phyloP scores from a whole-genome alignment of 2,329 filamentous ascomycete species.

The Taxawa tesnikishii region DNA sequence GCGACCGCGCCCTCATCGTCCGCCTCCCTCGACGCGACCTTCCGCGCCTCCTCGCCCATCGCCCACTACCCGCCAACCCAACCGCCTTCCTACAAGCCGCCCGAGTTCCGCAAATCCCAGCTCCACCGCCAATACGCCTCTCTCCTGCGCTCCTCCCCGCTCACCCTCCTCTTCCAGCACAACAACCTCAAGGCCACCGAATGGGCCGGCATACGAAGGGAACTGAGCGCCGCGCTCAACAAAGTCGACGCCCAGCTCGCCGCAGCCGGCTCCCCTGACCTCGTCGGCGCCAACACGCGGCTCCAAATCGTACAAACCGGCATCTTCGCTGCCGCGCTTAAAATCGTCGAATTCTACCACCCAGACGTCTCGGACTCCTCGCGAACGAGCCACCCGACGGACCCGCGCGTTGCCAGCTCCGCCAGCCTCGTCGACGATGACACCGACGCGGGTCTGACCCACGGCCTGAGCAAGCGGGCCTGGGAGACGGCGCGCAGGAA shows the following conservation, averaged over 20 bases:
- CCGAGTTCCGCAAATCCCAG: conserved; percentile 83
- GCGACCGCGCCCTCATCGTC: conserved; percentile 40
- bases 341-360: conserved; percentile 70
- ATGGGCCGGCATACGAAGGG: conserved; percentile 60
- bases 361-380: conserved; percentile 16
- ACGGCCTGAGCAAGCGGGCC: conserved; percentile 47
- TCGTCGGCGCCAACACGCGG: conserved; percentile 34
- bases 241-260: conserved; percentile 49
- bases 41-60: conserved; percentile 30
- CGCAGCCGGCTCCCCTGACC: conserved; percentile 51
- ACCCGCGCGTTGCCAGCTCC: conserved; percentile 21
- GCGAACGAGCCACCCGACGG: conserved; percentile 12
- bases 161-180: conserved; percentile 79
- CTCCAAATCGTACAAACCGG: conserved; percentile 78
- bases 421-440: conserved; percentile 17
- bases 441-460: conserved; percentile 43
- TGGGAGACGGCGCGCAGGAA: conserved; percentile 35
- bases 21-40: conserved; percentile 38
- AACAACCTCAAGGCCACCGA: conserved; percentile 64
- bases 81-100: conserved; percentile 74
- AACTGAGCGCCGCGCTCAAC: conserved; percentile 47
- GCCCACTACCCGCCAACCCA: conserved; percentile 51
- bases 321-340: conserved; percentile 76
- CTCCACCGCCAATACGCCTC: conserved; percentile 79
- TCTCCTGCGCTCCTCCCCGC: conserved; percentile 68